Evolutionary conservation across 2,329 filamentous ascomycete species (phyloP).

Genomic region (Pseudohalonectria lignicola): DNA sequence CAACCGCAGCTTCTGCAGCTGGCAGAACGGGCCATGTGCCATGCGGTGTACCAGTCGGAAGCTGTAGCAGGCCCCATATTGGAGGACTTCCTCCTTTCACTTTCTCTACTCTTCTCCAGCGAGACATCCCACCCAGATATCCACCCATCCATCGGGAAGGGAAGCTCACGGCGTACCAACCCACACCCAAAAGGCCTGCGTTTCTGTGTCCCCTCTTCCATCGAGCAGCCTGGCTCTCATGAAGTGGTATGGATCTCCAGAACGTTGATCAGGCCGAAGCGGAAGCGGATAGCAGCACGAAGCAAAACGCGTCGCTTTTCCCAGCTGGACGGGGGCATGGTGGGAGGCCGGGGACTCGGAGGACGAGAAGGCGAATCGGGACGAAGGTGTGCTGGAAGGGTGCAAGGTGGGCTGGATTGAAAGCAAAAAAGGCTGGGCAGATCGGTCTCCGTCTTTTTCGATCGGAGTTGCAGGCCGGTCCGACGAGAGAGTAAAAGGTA

Average conservation of each 20-base stretch:
- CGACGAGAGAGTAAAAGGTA: background rate
- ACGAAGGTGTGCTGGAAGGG: too few relatives aligned
- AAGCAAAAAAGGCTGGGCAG: too few relatives aligned
- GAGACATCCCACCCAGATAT: too few relatives aligned
- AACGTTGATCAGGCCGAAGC: background rate
- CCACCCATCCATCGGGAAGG: constrained; percentile 1
- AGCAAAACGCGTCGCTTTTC: too few relatives aligned
- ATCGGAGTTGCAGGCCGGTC: background rate
- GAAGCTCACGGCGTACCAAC: background rate
- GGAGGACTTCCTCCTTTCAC: background rate
- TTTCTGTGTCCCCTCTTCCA: background rate
- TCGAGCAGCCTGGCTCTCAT: background rate
- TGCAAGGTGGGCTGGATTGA: too few relatives aligned
- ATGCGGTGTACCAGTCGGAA: background rate
- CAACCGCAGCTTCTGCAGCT: background rate
- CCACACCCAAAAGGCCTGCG: background rate
- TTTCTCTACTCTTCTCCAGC: too few relatives aligned
- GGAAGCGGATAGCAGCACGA: too few relatives aligned
- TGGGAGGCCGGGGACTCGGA: too few relatives aligned
- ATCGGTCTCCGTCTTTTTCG: background rate
- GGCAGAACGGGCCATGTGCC: background rate
- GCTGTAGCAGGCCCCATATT: background rate
- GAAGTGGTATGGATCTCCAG: background rate
- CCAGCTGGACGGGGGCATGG: too few relatives aligned
- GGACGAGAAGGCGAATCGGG: too few relatives aligned